Evolutionary conservation across 306 rosid species (phyloP).

Genomic region (Glycine tomentella): DNA sequence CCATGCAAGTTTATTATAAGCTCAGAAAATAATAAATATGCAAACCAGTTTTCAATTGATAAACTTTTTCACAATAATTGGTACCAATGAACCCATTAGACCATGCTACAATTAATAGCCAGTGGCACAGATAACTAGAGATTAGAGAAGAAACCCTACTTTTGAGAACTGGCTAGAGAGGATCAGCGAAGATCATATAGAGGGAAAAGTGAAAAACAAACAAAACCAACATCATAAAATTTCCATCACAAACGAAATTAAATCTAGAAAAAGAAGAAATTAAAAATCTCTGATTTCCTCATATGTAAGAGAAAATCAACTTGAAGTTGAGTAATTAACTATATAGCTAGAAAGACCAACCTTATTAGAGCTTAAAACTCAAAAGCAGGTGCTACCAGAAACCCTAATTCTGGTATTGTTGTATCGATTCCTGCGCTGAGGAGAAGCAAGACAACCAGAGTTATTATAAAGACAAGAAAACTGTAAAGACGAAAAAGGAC

Average conservation of each 20-base stretch:
- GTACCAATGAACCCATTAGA: background rate
- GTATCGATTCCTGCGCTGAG: constrained; percentile 44
- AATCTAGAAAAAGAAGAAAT: too few species aligned
- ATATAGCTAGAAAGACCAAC: constrained; percentile 33
- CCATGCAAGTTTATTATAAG: constrained; percentile 34
- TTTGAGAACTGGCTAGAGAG: background rate
- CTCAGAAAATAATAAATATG: background rate
- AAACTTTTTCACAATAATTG: constrained; percentile 26
- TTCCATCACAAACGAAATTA: background rate
- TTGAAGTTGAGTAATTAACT: background rate
- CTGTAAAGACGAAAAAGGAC: constrained; percentile 55
- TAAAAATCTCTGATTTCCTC: too few species aligned
- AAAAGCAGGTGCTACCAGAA: constrained; percentile 43
- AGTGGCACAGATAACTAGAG: constrained; percentile 37
- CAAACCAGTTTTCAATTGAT: constrained; percentile 9
- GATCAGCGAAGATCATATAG: constrained; percentile 18
- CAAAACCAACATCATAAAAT: constrained; percentile 17
- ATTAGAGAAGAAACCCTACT: constrained; percentile 43
- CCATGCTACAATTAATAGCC: background rate
- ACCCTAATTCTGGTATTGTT: constrained; percentile 56
- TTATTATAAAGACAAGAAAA: constrained; percentile 42
- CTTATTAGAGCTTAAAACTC: constrained; percentile 40
- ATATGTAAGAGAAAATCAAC: background rate
- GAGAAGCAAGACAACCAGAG: constrained; percentile 31
- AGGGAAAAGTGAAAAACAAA: background rate